Evolutionary conservation across 805 yeast genomes (phyloP).

Genomic region (Candida fluviatilis): DNA sequence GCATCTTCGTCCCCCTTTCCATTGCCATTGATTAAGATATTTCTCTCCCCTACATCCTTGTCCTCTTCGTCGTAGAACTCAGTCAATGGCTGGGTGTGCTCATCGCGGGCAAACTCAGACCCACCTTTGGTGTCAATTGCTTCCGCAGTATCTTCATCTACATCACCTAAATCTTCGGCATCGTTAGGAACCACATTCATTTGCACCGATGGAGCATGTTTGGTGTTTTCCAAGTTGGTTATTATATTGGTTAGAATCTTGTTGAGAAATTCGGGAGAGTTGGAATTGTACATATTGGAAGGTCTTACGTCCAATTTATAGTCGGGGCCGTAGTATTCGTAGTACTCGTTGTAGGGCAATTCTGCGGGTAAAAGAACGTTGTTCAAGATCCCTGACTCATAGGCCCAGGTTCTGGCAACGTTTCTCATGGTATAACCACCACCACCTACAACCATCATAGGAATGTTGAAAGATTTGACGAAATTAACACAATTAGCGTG

Average conservation of each 20-base stretch:
- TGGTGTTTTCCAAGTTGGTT: constrained; percentile 79
- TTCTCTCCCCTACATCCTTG: constrained; percentile 33
- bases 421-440: constrained; percentile 98
- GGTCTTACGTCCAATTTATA: constrained; percentile 93
- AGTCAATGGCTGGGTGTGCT: constrained; percentile 60
- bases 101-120: constrained; percentile 79
- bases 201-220: constrained; percentile 96
- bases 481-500: constrained; percentile 95
- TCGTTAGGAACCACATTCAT: constrained; percentile 86
- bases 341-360: constrained; percentile 91
- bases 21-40: constrained; percentile 1
- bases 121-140: constrained; percentile 92
- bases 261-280: constrained; percentile 86
- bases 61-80: constrained; percentile 75
- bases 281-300: constrained; percentile 94
- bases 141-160: constrained; percentile 73
- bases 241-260: constrained; percentile 75
- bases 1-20: neutral
- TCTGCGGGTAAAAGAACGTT: constrained; percentile 72
- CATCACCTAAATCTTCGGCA: constrained; percentile 81
- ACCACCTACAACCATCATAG: constrained; percentile 93
- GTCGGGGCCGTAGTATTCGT: constrained; percentile 97
- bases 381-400: constrained; percentile 83
- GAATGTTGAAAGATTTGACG: constrained; percentile 80
- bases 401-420: constrained; percentile 94